Base-by-base conservation (phyloP, 106 monocot genomes). In the Dioscorea alata region DNA sequence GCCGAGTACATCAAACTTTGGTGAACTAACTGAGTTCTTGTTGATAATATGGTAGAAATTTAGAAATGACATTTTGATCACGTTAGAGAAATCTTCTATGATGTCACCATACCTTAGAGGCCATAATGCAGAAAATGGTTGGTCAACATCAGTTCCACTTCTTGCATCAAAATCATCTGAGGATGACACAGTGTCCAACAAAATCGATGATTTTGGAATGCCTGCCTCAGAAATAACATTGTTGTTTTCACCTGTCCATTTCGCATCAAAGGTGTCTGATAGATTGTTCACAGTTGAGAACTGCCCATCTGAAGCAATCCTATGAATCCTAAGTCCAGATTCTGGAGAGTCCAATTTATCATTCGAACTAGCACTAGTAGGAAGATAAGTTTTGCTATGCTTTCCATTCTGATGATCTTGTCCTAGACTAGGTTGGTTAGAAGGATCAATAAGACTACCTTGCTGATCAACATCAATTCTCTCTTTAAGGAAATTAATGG, bases 261-360 rank as follows among this genome's bases (percentile, higher is more conserved):
- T 92, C 33, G 82, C 84, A 76, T 92, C 91, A 65, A 89, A 81
- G 42, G 89, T 82, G 61, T 89, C 79, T 59, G 96, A 84, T 14
- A 89, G 63, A 81, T 87, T 82, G 50, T 64, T 33, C 58, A 71
- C 70, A 58, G 52, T 50, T 53, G 79, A 75, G 66, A 82, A 78
- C 48, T 89, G 80, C 35, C 86, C 80, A 34, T 96, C 96, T 61
- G 96, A 96, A 33, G 80, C 59, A 48, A 82, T 63, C 67, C 80
- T 80, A 48, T 72, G 75, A 48, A 82, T 73, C 70, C 69, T 12
- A 56, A 48, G 53, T 77, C 52, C 74, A 51, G 77, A 62, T 69
- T 78, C 86, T 13, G 62, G 22, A 50, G 78, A 74, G 70, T 80
- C 86, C 14, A 82, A 66, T 18, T 78, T 74, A 24, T 75, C 69